Conservation (phyloP, 306 rosid genomes). For the Mimosa pudica region DNA sequence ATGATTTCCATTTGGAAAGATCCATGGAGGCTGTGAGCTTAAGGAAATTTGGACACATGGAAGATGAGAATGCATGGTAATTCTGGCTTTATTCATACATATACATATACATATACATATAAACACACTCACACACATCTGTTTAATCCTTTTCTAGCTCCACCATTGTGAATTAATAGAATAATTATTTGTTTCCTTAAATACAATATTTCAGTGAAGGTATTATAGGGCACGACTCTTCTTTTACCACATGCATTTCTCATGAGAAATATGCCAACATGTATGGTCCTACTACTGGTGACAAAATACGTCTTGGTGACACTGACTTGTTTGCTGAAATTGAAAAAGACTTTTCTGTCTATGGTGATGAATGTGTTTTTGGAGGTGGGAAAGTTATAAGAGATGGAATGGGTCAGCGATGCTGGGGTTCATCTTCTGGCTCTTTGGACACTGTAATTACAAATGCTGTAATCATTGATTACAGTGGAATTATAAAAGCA, state of each 20-base stretch:
- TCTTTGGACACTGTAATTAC: constrained; percentile 87
- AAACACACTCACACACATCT: not conserved
- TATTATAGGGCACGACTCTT: constrained; percentile 53
- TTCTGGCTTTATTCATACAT: constrained; percentile 11
- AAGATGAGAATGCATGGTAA: constrained; percentile 59
- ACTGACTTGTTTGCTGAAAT: constrained; percentile 82
- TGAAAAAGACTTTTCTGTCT: constrained; percentile 70
- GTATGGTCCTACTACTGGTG: constrained; percentile 92
- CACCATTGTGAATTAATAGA: constrained; percentile 17
- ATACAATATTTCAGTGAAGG: constrained; percentile 80
- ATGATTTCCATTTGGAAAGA: constrained; percentile 46
- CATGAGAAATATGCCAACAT: constrained; percentile 75
- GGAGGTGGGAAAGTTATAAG: constrained; percentile 97
- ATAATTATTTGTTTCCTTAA: constrained; percentile 39
- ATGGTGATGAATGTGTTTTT: constrained; percentile 92
- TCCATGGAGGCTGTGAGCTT: constrained; percentile 54
- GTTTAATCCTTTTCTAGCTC: constrained; percentile 15
- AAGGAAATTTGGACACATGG: constrained; percentile 51
- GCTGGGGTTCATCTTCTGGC: constrained; percentile 45
- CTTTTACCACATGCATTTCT: constrained; percentile 54
- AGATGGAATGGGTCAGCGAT: constrained; percentile 94
- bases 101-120: not conserved
- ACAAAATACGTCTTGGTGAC: constrained; percentile 92
- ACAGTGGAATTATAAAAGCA: constrained; percentile 81
- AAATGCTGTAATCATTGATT: constrained; percentile 81